A percentile compares a stretch with the other conserved stretches of the same genome.
Conservation (phyloP, 768 basidiomycete species). For the Rhizopogon roseolus region DNA sequence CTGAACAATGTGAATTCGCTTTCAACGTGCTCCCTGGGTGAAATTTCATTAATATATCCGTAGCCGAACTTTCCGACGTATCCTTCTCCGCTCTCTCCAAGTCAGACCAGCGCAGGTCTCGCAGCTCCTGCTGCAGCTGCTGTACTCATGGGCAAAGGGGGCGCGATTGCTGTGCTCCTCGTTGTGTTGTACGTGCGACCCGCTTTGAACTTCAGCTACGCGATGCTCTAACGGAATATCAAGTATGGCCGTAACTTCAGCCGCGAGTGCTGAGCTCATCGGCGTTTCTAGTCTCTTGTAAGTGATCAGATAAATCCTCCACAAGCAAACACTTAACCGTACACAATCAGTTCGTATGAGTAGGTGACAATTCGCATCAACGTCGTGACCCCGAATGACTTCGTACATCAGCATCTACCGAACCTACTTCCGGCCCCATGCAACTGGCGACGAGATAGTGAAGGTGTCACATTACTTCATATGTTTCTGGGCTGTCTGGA, state of each 20-base stretch:
- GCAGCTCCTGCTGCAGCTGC: conserved; percentile 42
- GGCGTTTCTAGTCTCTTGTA: conserved; percentile 41
- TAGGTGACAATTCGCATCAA: conserved; percentile 16
- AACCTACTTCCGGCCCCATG: conserved; percentile 33
- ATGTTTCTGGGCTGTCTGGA: conserved; percentile 40
- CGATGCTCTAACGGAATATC: not conserved
- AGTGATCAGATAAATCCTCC: conserved; percentile 10
- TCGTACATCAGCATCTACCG: conserved; percentile 27
- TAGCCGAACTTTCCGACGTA: conserved; percentile 53
- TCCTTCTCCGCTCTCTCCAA: conserved; percentile 35
- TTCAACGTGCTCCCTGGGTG: not conserved
- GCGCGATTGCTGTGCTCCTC: conserved; percentile 38
- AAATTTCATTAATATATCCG: not conserved
- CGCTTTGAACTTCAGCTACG: not conserved
- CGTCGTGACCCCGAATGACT: not conserved
- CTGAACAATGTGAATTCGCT: conserved; percentile 21
- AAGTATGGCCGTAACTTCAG: conserved; percentile 44
- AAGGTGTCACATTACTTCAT: conserved; percentile 34
- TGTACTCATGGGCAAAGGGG: conserved; percentile 41
- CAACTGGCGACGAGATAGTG: conserved; percentile 35
- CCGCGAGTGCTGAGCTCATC: conserved; percentile 42
- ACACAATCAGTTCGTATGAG: conserved; percentile 38
- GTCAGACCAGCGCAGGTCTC: conserved; percentile 37
- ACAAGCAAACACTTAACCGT: not conserved
- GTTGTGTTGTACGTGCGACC: conserved; percentile 32